A percentile compares a stretch with the other conserved stretches of the same genome.
phyloP scores from a whole-genome alignment of 257 asterid genomes.

The Fraxinus pennsylvanica region DNA sequence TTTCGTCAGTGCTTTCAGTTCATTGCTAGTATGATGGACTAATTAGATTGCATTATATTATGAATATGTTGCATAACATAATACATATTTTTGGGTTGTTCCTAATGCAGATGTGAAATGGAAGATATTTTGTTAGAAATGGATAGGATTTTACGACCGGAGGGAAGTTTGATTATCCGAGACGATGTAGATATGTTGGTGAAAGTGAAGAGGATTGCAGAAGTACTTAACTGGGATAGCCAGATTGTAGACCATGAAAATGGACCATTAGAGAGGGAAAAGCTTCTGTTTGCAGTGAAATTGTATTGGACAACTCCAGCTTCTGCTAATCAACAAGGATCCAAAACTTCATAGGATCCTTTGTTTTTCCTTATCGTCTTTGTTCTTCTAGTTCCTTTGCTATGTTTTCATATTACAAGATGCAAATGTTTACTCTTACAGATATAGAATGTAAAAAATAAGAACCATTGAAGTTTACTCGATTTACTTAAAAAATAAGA shows the following conservation, averaged over 20 bases:
- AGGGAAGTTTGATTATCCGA: slow-evolving; percentile 76
- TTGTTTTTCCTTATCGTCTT: not conserved
- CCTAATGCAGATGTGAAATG: slow-evolving; percentile 61
- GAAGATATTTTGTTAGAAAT: slow-evolving; percentile 75
- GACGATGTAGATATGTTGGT: slow-evolving; percentile 68
- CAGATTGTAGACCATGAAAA: slow-evolving; percentile 83
- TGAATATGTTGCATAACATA: not conserved
- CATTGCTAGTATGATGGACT: too few relatives aligned
- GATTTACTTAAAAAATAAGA: not conserved
- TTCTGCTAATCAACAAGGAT: slow-evolving; percentile 21
- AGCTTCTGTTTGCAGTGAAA: slow-evolving; percentile 77
- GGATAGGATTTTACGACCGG: slow-evolving; percentile 80
- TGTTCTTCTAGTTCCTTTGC: not conserved
- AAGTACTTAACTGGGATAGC: slow-evolving; percentile 74
- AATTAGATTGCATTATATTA: too few relatives aligned
- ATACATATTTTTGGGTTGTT: not conserved
- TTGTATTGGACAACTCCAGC: slow-evolving; percentile 79
- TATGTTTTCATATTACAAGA: too few relatives aligned
- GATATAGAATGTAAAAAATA: too few relatives aligned
- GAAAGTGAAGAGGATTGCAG: slow-evolving; percentile 68
- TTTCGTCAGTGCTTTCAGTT: too few relatives aligned
- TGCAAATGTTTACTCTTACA: too few relatives aligned
- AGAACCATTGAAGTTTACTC: not conserved
- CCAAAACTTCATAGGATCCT: not conserved
- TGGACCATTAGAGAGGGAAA: slow-evolving; percentile 73